These are phyloP conservation scores for Rhizopus sp. DNA, from an alignment of 371 early-diverging fungal species.

Conservation along the genomic window DNA sequence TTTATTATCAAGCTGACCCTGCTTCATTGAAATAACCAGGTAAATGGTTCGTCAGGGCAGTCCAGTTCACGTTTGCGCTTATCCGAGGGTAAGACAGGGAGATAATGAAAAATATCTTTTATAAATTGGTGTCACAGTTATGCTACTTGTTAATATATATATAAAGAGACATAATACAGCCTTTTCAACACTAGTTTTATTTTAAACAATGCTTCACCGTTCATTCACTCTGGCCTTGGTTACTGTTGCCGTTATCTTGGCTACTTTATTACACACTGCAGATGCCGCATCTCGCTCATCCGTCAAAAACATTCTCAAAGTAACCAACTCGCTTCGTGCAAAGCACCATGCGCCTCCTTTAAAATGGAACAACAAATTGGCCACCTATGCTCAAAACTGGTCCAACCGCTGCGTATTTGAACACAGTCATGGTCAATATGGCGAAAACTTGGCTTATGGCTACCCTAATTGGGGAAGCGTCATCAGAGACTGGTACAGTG, in stretches of 20 bases:
- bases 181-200: neutral
- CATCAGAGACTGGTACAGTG: constrained; percentile 45
- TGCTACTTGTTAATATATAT: too few species aligned
- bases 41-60: too few species aligned
- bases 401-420: constrained; percentile 38
- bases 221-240: constrained; percentile 20
- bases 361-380: constrained; percentile 45
- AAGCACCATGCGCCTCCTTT: constrained; percentile 44
- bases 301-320: constrained; percentile 21
- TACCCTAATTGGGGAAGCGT: constrained; percentile 26
- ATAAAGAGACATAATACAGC: too few species aligned
- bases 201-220: neutral
- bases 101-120: too few species aligned
- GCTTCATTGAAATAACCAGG: too few species aligned
- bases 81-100: too few species aligned
- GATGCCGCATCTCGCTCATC: constrained; percentile 9
- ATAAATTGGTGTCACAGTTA: too few species aligned
- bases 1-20: too few species aligned
- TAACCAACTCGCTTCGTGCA: constrained; percentile 50
- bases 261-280: constrained; percentile 8
- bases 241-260: constrained; percentile 7
- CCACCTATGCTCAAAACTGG: constrained; percentile 45
- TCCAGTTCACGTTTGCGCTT: too few species aligned
- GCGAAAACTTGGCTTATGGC: constrained; percentile 46
- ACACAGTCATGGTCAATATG: constrained; percentile 39